Evolutionary conservation across 225 moss, liverwort and hornwort genomes (phyloP), one percentile per base, ranked within the genome.

Genomic region (Asterella californica): DNA sequence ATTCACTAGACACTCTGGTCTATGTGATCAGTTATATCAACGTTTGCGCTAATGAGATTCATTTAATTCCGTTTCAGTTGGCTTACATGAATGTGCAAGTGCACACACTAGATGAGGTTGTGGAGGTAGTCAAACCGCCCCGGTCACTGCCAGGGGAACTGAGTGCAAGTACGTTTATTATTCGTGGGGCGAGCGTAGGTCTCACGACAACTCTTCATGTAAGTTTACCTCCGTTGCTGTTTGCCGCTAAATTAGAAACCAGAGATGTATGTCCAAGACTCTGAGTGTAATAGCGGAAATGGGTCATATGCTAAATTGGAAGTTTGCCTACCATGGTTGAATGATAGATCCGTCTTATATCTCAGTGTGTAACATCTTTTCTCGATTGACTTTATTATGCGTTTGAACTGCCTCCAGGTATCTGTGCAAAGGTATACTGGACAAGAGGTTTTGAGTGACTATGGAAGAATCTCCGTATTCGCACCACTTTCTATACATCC

Each of bases 401-500:
- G 29, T 1, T 9, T 17, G 15, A 76, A 76, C 65, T 66, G 37
- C 33, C 29, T 87, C 60, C 89, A 93, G 93, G 93, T 93, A 67
- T 90, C 92, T 57, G 87, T 96, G 47, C 86, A 85, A 79, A 92
- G 90, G 79, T 87, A 85, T 76, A 90, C 79, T 72, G 96, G 90
- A 64, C 91, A 91, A 87, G 92, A 96, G 82, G 84, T 96, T 61
- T 80, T 93, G n/a, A 91, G 94, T 82, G 96, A 96, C 57, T 90
- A 87, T 82, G 92, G 87, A 32, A 86, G 89, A 78, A 80, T 96
- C 65, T 86, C 90, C 55, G 94, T 96, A 19, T 94, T 92, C 85
- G 91, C 96, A 86, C 96, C 94, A 50, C 92, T 96, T 79, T 94
- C 92, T 76, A 90, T 96, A 65, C 90, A 90, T 81, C 96, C 96